A percentile compares a stretch with the other conserved stretches of the same genome.
These are phyloP conservation scores for Leucogyrophana mollusca DNA, from an alignment of 768 basidiomycete genomes.

Conservation along the genomic window DNA sequence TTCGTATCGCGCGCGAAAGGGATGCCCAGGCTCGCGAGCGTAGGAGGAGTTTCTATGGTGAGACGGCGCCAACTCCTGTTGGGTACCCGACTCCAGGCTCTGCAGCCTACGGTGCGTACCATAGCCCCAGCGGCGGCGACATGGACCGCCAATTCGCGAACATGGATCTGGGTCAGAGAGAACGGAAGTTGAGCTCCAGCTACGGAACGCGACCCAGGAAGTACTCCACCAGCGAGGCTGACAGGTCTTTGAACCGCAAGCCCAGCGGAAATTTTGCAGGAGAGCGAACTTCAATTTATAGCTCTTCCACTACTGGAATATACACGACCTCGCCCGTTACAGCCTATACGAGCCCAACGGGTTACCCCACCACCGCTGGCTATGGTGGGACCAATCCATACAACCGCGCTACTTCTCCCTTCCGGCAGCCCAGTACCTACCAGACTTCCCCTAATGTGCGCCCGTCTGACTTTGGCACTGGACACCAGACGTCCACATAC, in stretches of 20 bases:
- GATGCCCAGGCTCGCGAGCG: slow-evolving; percentile 51
- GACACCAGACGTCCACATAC: slow-evolving; percentile 36
- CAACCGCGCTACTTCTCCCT: slow-evolving; percentile 35
- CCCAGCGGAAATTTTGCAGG: slow-evolving; percentile 2
- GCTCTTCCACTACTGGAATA: slow-evolving; percentile 6
- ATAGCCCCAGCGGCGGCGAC: slow-evolving; percentile 28
- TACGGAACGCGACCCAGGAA: slow-evolving; percentile 39
- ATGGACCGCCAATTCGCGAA: slow-evolving; percentile 36
- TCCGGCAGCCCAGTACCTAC: slow-evolving; percentile 31
- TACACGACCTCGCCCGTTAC: slow-evolving; percentile 28
- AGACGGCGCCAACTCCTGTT: slow-evolving; percentile 23
- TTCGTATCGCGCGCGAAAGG: slow-evolving; percentile 55
- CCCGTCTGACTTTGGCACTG: slow-evolving; percentile 42
- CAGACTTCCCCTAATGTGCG: slow-evolving; percentile 48
- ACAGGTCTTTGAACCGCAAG: slow-evolving; percentile 5
- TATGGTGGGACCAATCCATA: slow-evolving; percentile 25
- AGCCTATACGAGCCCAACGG: slow-evolving; percentile 17
- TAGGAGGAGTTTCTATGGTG: slow-evolving; percentile 52
- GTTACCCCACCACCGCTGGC: slow-evolving; percentile 31
- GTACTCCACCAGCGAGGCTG: slow-evolving; percentile 43
- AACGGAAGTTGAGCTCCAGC: slow-evolving; percentile 23
- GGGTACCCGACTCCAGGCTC: slow-evolving; percentile 23
- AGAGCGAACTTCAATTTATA: slow-evolving; percentile 18
- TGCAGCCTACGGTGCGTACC: slow-evolving; percentile 21
- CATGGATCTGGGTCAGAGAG: slow-evolving; percentile 29